Percentiles rank a stretch among this genome's conserved stretches.
Evolutionary conservation across 1,139 yeast species (phyloP).

Genomic region (Yamadazyma mexicana): DNA sequence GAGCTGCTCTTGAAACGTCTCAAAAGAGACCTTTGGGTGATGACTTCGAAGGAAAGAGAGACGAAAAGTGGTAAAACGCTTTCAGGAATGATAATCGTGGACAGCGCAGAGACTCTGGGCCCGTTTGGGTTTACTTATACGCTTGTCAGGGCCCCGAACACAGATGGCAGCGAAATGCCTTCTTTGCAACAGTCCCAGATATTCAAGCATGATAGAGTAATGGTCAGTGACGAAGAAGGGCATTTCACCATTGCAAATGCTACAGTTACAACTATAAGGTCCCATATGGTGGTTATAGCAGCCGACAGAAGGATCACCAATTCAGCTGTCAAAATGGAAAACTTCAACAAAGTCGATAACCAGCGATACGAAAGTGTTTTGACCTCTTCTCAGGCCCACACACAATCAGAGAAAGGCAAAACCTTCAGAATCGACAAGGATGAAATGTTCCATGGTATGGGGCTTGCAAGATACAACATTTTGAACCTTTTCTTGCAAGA

Average conservation of each 20-base stretch:
- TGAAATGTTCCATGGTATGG: conserved; percentile 72
- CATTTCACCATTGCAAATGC: conserved; percentile 77
- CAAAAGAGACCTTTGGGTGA: conserved; percentile 68
- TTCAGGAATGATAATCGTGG: conserved; percentile 42
- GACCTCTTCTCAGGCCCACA: background rate
- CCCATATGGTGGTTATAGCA: conserved; percentile 29
- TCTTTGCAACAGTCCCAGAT: conserved; percentile 45
- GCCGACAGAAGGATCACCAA: conserved; percentile 55
- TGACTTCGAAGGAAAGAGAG: conserved; percentile 64
- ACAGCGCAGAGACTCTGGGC: conserved; percentile 25
- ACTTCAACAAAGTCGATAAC: conserved; percentile 35
- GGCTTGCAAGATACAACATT: conserved; percentile 73
- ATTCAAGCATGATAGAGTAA: conserved; percentile 53
- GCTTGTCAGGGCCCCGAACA: conserved; percentile 33
- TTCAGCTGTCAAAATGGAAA: conserved; percentile 37
- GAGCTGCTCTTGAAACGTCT: conserved; percentile 57
- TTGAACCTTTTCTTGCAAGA: conserved; percentile 60
- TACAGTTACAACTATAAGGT: conserved; percentile 43
- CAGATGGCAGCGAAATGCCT: conserved; percentile 9
- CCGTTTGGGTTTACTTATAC: conserved; percentile 34
- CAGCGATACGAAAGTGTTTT: conserved; percentile 13
- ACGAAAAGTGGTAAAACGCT: conserved; percentile 58
- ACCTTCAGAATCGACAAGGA: conserved; percentile 77
- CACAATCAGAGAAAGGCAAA: conserved; percentile 4
- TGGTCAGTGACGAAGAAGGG: conserved; percentile 79